Conservation (phyloP, 2,329 filamentous ascomycete genomes). For the Cladosporium cucumerinum region DNA sequence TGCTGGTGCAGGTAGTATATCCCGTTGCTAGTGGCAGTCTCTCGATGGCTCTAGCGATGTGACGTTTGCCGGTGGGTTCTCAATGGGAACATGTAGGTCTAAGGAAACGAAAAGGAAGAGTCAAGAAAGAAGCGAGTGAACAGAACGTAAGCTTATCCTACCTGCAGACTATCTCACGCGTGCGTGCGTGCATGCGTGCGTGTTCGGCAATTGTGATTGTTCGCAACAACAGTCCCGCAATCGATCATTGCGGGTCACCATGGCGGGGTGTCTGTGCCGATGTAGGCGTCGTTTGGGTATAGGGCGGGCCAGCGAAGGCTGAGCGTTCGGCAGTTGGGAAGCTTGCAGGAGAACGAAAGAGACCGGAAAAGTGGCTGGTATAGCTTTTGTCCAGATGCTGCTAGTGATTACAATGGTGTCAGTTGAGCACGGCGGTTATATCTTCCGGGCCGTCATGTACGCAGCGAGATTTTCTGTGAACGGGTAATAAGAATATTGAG, state of each 20-base stretch:
- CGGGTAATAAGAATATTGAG: background rate
- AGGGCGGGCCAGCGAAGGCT: background rate
- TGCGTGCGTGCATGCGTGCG: background rate
- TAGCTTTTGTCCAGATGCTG: background rate
- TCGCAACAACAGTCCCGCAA: background rate
- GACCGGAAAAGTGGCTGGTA: background rate
- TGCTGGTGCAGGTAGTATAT: background rate
- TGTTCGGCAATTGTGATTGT: conserved; percentile 12
- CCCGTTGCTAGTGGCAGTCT: background rate
- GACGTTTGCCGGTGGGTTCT: background rate
- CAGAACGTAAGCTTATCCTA: background rate
- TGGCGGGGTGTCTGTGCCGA: conserved; percentile 10
- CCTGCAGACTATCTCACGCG: background rate
- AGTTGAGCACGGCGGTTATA: background rate
- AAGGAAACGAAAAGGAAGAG: background rate
- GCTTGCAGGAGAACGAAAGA: background rate
- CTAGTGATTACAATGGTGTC: background rate
- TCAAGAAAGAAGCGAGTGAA: background rate
- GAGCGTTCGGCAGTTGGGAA: conserved; percentile 10
- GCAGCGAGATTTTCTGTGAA: background rate
- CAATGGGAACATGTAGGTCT: conserved; percentile 5
- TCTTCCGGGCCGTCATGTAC: background rate
- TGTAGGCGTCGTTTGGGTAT: conserved; percentile 2
- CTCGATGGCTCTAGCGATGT: background rate
- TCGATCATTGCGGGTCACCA: conserved; percentile 11